Base-by-base conservation (phyloP, 2,329 filamentous ascomycete species). In the Zymoseptoria brevis region DNA sequence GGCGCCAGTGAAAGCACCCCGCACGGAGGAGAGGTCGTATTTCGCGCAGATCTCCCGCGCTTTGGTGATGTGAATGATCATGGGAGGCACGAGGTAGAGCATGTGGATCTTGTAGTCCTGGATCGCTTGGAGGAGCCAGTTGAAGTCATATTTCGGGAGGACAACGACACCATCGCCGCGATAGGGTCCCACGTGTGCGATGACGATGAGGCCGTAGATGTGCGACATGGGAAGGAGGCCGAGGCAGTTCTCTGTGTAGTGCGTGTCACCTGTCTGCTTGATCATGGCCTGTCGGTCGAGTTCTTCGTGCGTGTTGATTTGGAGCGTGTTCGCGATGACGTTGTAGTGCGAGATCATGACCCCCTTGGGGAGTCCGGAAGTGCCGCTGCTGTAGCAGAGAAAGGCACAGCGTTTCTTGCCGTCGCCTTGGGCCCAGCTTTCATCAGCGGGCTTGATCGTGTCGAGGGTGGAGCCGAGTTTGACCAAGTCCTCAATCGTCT, bases 291-390 rank as follows among this genome's bases (percentile, higher is more conserved):
- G 69, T 64, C 82, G 65, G 60, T 67, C 66, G 0, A 71, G 66
- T 30, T 74, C 71, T 50, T 87, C 83, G 61, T 74, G 84, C 0
- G 79, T 69, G 6, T 68, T 69, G 57, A 86, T 79, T 70, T 91
- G 88, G 53, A 90, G 68, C 0, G 84, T 81, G 69, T 92, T 93
- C 56, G 88, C 83, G 53, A 93, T 92, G 50, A 92, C 86, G 64
- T 93, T 93, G 45, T 76, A 76, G 70, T 93, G 89, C 3, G 87
- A 88, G 60, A 93, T 88, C 85, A 89, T 90, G 56, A 92, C 89
- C 1, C 88, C 89, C 55, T 73, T 73, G 1, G 89, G 89, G 45
- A 92, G 75, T 2, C 89, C 89, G 9, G 88, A 91, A 1, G 89
- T 93, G 19, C 89, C 89, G 70, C 86, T 89, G 0, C 87, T 90